A percentile compares a stretch with the other conserved stretches of the same genome.
These are phyloP conservation scores for Calendula officinalis DNA, from an alignment of 129 eudicot genomes.

Conservation along the genomic window DNA sequence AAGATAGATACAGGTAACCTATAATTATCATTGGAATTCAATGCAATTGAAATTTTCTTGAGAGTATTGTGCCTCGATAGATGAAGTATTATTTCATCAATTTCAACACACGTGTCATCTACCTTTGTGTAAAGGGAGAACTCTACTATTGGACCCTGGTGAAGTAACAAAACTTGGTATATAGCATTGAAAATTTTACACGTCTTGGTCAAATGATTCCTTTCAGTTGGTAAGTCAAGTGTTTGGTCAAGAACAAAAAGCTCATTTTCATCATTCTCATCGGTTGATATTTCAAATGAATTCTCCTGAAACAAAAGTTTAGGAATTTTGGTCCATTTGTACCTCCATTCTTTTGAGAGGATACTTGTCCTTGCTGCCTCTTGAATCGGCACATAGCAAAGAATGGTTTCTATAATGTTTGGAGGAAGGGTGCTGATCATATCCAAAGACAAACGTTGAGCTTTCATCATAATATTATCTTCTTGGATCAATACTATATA, in stretches of 20 bases:
- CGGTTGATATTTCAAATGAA: no score
- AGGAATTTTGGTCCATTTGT: conserved; percentile 1
- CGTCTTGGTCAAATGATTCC: no score
- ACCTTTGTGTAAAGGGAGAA: background rate
- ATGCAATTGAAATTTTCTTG: background rate
- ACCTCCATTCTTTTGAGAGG: background rate
- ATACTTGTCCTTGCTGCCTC: background rate
- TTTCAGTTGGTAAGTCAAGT: background rate
- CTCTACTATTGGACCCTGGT: conserved; percentile 10
- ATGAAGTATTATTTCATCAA: background rate
- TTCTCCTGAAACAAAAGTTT: background rate
- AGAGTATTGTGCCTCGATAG: background rate
- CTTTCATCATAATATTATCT: no score
- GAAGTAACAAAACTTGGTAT: conserved; percentile 11
- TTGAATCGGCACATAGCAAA: background rate
- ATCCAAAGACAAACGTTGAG: background rate
- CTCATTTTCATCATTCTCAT: no score
- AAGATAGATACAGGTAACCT: background rate
- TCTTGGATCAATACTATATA: no score
- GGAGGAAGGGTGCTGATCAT: background rate
- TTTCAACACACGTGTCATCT: background rate
- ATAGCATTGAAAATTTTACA: background rate
- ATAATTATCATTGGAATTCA: no score
- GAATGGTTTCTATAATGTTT: background rate
- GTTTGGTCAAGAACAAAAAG: no score